Evolutionary conservation across 345 rosid genomes (phyloP), one percentile per base, ranked within the genome.

Genomic region (Clausena lansium): DNA sequence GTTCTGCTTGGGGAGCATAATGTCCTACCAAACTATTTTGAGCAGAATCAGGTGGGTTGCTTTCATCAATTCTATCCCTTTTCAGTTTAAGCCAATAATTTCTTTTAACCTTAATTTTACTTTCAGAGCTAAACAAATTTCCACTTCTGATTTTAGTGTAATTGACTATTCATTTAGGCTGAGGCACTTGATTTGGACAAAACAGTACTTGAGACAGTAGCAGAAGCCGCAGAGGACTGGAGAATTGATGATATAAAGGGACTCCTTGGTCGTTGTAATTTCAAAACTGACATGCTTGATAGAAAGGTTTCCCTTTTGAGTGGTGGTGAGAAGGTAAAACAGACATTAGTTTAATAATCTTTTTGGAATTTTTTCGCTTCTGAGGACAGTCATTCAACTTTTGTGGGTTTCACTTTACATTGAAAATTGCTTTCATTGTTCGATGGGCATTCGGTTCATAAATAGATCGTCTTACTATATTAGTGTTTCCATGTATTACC

Each of bases 261-360:
- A 33, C 97, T 95, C 28, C 94, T 95, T 74, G 99, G 99, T 28
- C 98, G 98, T 28, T 95, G 97, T 79, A 95, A 95, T 87, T 95
- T 95, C 90, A 95, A 95, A 85, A 91, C 92, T 15, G 96, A 95
- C 78, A 95, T 93, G 97, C 97, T 95, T 70, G 96, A 95, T 73
- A 83, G 97, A 76, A 95, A 93, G 80, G 99, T 93, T 84, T 88
- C 90, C 70, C 86, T 91, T 78, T 83, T 95, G 82, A 95, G 99
- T 77, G 99, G 99, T 70, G 99, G 99, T 61, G 99, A 95, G 91
- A 95, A 95, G 94, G 93, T 84, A 82, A 60, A 61, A 62, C 52
- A 36, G 68, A 35, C 27, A 45, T 45, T 45, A 45, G 5, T 64
- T 50, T 19, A 13, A 25, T n/a, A 30, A 64, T 70, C 64, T 15